Conservation (phyloP, 768 basidiomycete genomes). For the Leccinum incarnatum region DNA sequence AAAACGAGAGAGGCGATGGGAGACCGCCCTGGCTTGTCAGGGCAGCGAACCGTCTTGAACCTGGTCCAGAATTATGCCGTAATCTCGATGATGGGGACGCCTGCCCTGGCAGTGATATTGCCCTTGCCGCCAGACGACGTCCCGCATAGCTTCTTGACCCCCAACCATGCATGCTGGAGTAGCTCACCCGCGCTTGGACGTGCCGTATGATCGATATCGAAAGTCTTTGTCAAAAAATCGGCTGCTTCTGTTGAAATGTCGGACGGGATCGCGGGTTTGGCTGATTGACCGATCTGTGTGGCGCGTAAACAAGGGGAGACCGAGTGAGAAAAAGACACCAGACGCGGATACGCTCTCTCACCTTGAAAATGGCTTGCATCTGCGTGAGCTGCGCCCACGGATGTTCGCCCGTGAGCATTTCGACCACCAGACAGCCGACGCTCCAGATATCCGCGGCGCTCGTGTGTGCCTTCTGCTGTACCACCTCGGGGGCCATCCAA, state of each 20-base stretch:
- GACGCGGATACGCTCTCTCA: slow-evolving; percentile 22
- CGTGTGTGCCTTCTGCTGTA: slow-evolving; percentile 92
- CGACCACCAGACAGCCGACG: slow-evolving; percentile 90
- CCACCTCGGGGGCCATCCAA: slow-evolving; percentile 99
- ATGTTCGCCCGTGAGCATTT: slow-evolving; percentile 96
- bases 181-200: slow-evolving; percentile 79
- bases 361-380: slow-evolving; percentile 99
- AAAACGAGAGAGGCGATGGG: background rate
- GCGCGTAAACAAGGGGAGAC: background rate
- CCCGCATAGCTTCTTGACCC: slow-evolving; percentile 33
- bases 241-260: slow-evolving; percentile 90
- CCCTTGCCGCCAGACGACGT: slow-evolving; percentile 23
- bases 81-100: slow-evolving; percentile 30
- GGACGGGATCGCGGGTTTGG: slow-evolving; percentile 82
- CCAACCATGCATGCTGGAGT: slow-evolving; percentile 72
- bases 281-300: slow-evolving; percentile 83
- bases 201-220: slow-evolving; percentile 77
- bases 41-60: background rate
- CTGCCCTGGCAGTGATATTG: slow-evolving; percentile 1
- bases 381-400: slow-evolving; percentile 95
- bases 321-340: background rate
- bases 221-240: slow-evolving; percentile 82
- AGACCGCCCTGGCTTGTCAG: background rate
- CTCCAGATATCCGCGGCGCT: slow-evolving; percentile 96
- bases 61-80: slow-evolving; percentile 17